A percentile compares a stretch with the other conserved stretches of the same genome.
These are phyloP conservation scores for Pseudonitzschia pungens DNA, from an alignment of 108 stramenopile genomes.

Conservation along the genomic window DNA sequence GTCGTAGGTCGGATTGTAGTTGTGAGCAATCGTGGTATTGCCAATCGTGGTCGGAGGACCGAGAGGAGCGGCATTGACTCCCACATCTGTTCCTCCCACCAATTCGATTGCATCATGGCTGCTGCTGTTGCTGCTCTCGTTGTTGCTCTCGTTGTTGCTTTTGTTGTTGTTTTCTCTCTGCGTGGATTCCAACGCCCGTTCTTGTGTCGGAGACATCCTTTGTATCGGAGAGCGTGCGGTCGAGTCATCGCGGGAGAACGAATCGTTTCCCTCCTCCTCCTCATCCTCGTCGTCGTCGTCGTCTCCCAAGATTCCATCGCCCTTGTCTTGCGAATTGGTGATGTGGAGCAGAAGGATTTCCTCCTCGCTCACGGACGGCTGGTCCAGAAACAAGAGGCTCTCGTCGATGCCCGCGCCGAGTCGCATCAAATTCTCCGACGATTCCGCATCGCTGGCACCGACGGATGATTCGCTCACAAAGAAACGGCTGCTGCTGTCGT, in stretches of 20 bases:
- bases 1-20: constrained; percentile 3
- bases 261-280: not conserved
- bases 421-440: constrained; percentile 22
- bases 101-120: too few relatives aligned
- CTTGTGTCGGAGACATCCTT: not conserved
- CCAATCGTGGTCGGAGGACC: not conserved
- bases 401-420: constrained; percentile 18
- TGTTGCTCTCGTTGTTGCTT: too few relatives aligned
- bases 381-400: constrained; percentile 4
- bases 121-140: too few relatives aligned
- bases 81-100: not conserved
- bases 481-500: constrained; percentile 37
- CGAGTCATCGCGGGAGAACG: not conserved
- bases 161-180: too few relatives aligned
- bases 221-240: not conserved
- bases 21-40: not conserved
- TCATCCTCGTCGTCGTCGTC: not conserved
- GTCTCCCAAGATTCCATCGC: not conserved
- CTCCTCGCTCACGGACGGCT: not conserved
- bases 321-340: not conserved
- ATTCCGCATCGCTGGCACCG: constrained; percentile 41
- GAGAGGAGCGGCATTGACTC: not conserved
- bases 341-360: not conserved
- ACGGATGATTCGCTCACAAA: constrained; percentile 50
- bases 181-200: too few relatives aligned